These are phyloP conservation scores for Alternaria postmessia DNA, from an alignment of 2,329 filamentous ascomycete species.

Conservation along the genomic window DNA sequence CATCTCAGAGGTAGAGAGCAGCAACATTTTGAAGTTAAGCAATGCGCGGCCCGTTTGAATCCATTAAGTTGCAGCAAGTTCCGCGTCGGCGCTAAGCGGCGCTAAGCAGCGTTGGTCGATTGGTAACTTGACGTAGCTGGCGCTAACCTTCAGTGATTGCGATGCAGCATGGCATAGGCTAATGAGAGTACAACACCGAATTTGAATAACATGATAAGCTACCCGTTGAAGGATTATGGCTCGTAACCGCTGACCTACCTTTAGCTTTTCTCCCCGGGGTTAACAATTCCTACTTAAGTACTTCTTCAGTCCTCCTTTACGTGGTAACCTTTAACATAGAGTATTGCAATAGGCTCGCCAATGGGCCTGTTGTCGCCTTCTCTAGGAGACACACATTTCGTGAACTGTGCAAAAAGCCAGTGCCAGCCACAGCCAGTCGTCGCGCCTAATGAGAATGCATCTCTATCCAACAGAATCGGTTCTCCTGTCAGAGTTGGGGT, in stretches of 20 bases:
- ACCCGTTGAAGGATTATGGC: background rate
- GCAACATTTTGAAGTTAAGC: too few species aligned
- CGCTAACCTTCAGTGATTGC: slow-evolving; percentile 5
- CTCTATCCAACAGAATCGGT: slow-evolving; percentile 16
- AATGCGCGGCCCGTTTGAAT: background rate
- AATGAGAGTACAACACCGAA: slow-evolving; percentile 2
- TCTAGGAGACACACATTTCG: slow-evolving; percentile 1
- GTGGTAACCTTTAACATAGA: background rate
- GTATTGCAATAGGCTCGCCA: slow-evolving; percentile 4
- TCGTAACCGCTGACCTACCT: background rate
- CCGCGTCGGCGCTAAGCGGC: slow-evolving; percentile 7
- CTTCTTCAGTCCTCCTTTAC: background rate
- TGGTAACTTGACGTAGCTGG: slow-evolving; percentile 10
- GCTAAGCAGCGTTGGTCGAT: slow-evolving; percentile 14
- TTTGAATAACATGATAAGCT: background rate
- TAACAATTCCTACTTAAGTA: background rate
- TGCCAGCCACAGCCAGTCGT: slow-evolving; percentile 19
- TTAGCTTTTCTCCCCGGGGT: background rate
- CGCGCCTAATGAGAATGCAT: slow-evolving; percentile 21
- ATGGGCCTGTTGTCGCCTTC: background rate
- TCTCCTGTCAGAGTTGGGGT: background rate
- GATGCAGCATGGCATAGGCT: slow-evolving; percentile 3
- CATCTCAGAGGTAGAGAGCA: background rate
- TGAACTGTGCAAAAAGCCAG: slow-evolving; percentile 2
- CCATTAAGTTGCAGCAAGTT: background rate